Conservation (phyloP, 176 grass and related monocot genomes). For the Dendrocalamus sinicus region DNA sequence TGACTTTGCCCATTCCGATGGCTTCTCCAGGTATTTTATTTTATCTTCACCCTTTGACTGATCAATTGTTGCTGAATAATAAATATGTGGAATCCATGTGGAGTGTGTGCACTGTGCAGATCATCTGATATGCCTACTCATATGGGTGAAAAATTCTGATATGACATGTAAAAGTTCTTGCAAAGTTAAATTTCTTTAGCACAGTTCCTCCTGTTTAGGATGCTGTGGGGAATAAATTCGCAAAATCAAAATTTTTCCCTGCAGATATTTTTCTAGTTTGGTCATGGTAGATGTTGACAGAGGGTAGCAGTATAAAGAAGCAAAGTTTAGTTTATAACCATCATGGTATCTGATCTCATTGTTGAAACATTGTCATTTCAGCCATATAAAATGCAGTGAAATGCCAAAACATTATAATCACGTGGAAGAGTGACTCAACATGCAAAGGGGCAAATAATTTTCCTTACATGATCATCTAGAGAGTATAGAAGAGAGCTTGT, state of each 20-base stretch:
- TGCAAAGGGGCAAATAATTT: conserved; percentile 8
- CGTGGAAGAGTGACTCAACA: conserved; percentile 7
- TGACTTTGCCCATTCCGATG: conserved; percentile 63
- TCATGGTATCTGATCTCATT: background rate
- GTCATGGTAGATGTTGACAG: conserved; percentile 1
- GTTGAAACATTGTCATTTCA: background rate
- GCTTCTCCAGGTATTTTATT: conserved; percentile 80
- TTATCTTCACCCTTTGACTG: conserved; percentile 11
- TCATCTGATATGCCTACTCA: conserved; percentile 34
- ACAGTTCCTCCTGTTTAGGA: background rate
- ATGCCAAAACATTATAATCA: background rate
- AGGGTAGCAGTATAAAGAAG: background rate
- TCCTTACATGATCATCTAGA: background rate
- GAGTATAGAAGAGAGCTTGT: background rate
- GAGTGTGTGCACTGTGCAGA: background rate
- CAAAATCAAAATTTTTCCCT: conserved; percentile 4
- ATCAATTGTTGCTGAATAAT: conserved; percentile 20
- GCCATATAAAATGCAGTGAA: background rate
- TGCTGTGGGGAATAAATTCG: background rate
- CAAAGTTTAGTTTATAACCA: background rate
- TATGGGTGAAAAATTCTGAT: conserved; percentile 16
- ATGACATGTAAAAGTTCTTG: conserved; percentile 21
- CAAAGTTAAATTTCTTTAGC: conserved; percentile 7
- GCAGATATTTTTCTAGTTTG: conserved; percentile 16
- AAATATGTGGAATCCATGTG: background rate